phyloP scores from a whole-genome alignment of 164 flowering plant species.

The Chimonanthus salicifolius region DNA sequence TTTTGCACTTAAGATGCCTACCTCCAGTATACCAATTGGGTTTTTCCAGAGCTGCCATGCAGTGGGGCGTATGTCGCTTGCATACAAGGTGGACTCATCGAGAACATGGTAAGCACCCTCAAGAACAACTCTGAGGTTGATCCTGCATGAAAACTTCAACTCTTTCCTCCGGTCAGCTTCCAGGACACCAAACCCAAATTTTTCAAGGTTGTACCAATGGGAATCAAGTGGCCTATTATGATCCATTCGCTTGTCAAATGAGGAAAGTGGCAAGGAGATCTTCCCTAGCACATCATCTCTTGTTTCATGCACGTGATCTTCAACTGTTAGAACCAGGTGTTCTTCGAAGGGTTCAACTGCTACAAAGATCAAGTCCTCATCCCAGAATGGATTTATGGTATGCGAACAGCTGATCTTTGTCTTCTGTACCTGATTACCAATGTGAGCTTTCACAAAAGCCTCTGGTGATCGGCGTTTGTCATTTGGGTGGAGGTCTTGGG shows the following conservation, averaged over 20 bases:
- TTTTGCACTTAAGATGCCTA: constrained; percentile 70
- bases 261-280: constrained; percentile 33
- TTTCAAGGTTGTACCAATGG: constrained; percentile 81
- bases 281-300: constrained; percentile 59
- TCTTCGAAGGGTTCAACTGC: constrained; percentile 89
- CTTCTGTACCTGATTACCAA: constrained; percentile 62
- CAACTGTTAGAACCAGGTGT: constrained; percentile 46
- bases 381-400: constrained; percentile 71
- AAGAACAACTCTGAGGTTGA: constrained; percentile 68
- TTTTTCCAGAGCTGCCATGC: constrained; percentile 80
- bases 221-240: constrained; percentile 60
- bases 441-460: constrained; percentile 51
- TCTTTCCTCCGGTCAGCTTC: constrained; percentile 63
- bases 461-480: constrained; percentile 53
- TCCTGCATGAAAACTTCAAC: constrained; percentile 62
- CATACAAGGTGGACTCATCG: constrained; percentile 73
- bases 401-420: constrained; percentile 42
- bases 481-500: constrained; percentile 61
- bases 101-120: constrained; percentile 86
- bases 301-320: constrained; percentile 38
- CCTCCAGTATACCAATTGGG: constrained; percentile 68
- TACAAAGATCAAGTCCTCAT: constrained; percentile 73
- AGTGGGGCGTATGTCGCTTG: constrained; percentile 72
- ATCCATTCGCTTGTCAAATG: constrained; percentile 62
- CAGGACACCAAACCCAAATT: constrained; percentile 51